Base-by-base conservation (phyloP, 179 eudicot species). In the Silene vulgaris region DNA sequence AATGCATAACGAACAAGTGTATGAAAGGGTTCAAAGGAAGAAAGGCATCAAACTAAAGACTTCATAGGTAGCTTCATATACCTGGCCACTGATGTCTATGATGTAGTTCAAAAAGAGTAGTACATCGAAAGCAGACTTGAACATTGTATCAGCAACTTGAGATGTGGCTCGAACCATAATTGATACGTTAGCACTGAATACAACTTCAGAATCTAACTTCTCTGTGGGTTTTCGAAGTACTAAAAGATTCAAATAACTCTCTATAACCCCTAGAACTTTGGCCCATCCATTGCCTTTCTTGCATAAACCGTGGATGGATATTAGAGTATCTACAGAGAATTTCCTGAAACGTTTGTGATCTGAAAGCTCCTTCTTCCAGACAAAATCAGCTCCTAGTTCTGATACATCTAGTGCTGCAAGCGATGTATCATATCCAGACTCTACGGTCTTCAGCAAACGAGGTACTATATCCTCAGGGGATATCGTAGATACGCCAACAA, bases 31-130 rank as follows among this genome's bases (percentile, higher is more conserved):
- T 16, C 64, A 71, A 35, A 59, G 2, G 8, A 63, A 37, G 52
- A 65, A 63, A 8, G 63, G 32, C 26, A 45, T 17, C 3, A 3
- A 14, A 13, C 45, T 6, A 62, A 35, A 23, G 6, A 32, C 20
- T 14, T 30, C 65, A 63, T 28, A 62, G 19, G 72, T 9, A 72
- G 29, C 68, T 32, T 32, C 65, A 61, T 88, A 78, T 71, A 96
- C 99, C 96, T 96, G 99, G 65, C 97, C 93, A 78, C 97, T 84
- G 64, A 87, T 85, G 78, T 85, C 91, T 72, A 87, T 79, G 85
- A 96, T 82, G 81, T 96, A 96, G 78, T 79, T 87, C 57, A 96
- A 86, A 64, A 96, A 85, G 76, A 93, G 75, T 73, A 89, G 88
- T 68, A 96, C 75, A 82, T 89, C 91, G 83, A 93, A 77, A 3